Evolutionary conservation across 2,329 filamentous ascomycete genomes (phyloP), one percentile per base, ranked within the genome.

Genomic region (Fusarium sp.): DNA sequence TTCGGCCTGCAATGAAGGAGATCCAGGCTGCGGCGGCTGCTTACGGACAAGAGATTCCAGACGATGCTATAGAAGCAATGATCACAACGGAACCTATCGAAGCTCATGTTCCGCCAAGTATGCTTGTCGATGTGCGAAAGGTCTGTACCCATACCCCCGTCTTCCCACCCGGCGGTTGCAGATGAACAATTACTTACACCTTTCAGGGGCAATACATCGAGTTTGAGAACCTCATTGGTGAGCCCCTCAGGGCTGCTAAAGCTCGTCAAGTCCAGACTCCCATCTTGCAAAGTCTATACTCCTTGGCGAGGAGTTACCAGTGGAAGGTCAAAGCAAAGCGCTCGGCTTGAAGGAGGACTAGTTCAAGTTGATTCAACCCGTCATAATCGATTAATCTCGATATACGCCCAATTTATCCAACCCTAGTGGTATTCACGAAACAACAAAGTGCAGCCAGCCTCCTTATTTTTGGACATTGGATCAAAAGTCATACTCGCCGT

Each of bases 171-270:
- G 11, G 8, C 18, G 18, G 11, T 32, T 54, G 6, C n/a, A 25
- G 34, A 58, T 11, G 7, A 37, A 4, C 27, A 27, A 13, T 34
- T 34, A 18, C 73, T 77, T 8, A 77, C 35, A n/a, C 45, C 6
- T 39, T n/a, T 6, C 5, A 77, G 76, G 71, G 69, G n/a, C 76
- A 76, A 45, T 78, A 75, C 18, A 78, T 78, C 32, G 77, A 78
- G 30, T 62, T 75, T 20, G 77, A 78, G 48, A 78, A 77, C 34
- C 62, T 78, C 7, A 66, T 78, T 18, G 77, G 77, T n/a, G 77
- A 78, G 11, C 77, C 77, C 14, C 43, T 78, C 23, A 67, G 74
- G 39, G 74, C 70, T 23, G 77, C 75, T 30, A 69, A 76, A 27
- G 70, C 70, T 16, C 68, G 64, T 4, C 66, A 74, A 32, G 45